Evolutionary conservation across 768 basidiomycete genomes (phyloP), one percentile per base, ranked within the genome.

Genomic region (Solioccasus polychromus): DNA sequence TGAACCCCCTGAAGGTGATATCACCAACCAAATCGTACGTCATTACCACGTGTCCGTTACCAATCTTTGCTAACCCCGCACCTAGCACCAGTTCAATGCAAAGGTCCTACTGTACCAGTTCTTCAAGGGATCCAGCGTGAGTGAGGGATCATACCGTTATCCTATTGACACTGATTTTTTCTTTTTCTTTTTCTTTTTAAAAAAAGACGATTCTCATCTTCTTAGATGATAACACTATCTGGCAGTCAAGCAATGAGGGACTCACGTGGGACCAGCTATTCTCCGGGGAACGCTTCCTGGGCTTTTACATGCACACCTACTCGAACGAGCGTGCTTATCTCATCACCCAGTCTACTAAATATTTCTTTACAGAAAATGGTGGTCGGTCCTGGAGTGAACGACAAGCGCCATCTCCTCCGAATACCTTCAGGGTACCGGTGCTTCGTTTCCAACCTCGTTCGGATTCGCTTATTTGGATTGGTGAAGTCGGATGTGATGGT

Each of bases 171-270:
- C n/a, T n/a, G n/a, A n/a, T n/a, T n/a, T n/a, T n/a, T n/a, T n/a
- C n/a, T n/a, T n/a, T n/a, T n/a, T n/a, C n/a, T n/a, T n/a, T n/a
- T n/a, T n/a, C n/a, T n/a, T n/a, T n/a, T n/a, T n/a, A n/a, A n/a
- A n/a, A 35, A 32, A 44, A 90, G 79, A 93, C 92, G 1, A 78
- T 98, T 44, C 78, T 99, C 25, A 82, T 90, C 31, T 84, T 89
- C 6, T 76, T 96, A 3, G 62, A 64, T 2, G 92, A 98, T 58
- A 66, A 80, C 50, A 75, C 79, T 0, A 74, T 98, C 43, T 98
- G 92, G 92, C 93, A 97, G 70, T 96, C 92, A 1, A 82, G 80
- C 57, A 97, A 93, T 61, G 94, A 99, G 66, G 96, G 95, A 1
- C 92, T 91, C 66, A 83, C 83, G 0, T 99, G 95, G 94, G 74